Conservation (phyloP, 2,329 filamentous ascomycete species). For the Aspergillus sergii region DNA sequence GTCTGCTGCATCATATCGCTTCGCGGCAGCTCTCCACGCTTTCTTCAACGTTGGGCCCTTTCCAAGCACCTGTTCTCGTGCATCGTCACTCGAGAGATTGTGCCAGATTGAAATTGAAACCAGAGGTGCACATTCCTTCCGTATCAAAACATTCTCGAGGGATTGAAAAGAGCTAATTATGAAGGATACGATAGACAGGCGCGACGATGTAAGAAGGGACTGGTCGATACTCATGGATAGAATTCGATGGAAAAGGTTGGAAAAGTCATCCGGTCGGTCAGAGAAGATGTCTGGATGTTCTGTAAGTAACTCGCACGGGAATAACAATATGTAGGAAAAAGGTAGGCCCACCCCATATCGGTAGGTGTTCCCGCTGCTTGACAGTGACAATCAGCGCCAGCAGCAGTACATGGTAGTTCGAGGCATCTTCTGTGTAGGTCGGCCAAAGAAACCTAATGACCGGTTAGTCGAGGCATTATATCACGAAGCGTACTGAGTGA, state of each 20-base stretch:
- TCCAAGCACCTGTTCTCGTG: constrained; percentile 72
- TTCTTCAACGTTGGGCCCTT: constrained; percentile 77
- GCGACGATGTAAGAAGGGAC: constrained; percentile 66
- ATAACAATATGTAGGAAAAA: background rate
- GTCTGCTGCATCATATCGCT: constrained; percentile 85
- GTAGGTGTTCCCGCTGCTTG: constrained; percentile 82
- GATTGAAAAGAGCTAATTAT: constrained; percentile 92
- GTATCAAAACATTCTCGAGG: constrained; percentile 81
- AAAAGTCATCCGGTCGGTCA: constrained; percentile 78
- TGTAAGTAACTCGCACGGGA: constrained; percentile 32
- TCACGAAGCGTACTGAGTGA: background rate
- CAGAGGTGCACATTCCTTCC: constrained; percentile 93
- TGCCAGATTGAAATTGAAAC: constrained; percentile 97
- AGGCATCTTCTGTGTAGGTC: constrained; percentile 82
- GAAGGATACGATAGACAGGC: constrained; percentile 84
- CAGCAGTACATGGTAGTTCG: constrained; percentile 88
- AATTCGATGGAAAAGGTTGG: constrained; percentile 82
- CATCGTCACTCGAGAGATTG: constrained; percentile 77
- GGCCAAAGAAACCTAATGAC: constrained; percentile 85
- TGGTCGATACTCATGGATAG: constrained; percentile 81
- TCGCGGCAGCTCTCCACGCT: constrained; percentile 83
- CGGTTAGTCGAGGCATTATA: constrained; percentile 21
- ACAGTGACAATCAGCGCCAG: constrained; percentile 84
- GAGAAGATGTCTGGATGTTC: constrained; percentile 67
- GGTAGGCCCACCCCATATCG: constrained; percentile 74